Evolutionary conservation across 2,329 filamentous ascomycete genomes (phyloP), one percentile per base, ranked within the genome.

Genomic region (Epichloe glyceriae): DNA sequence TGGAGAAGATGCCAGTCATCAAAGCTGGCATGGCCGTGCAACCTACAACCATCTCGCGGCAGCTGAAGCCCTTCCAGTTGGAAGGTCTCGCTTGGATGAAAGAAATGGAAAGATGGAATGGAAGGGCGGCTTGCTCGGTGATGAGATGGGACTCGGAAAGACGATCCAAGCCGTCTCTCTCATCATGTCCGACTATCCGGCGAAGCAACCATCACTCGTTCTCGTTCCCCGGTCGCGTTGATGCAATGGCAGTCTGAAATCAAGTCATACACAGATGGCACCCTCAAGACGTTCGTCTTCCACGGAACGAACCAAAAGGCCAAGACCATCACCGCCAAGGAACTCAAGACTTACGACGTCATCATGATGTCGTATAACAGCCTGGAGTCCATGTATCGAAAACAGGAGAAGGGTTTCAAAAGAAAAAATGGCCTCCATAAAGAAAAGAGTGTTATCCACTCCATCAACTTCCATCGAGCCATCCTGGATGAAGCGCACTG

Each of bases 141-240:
- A 98, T 59, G 93, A 98, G 68, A 98, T 98, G 93, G 93, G 93
- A 6, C 86, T 98, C 70, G 93, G 93, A 47, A 98, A 98, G 72
- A 98, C 93, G 0, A 97, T 98, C 47, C 93, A 98, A 67, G 91
- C 93, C 2, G 93, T 98, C 17, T 96, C 91, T 3, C 77, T 98
- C 43, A 89, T 98, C 67, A 97, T 97, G 93, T 96, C 91, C 1
- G 90, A 97, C 64, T 96, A 87, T 60, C 91, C 90, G 3, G 86
- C 83, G 20, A 85, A 85, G 58, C 71, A 84, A 50, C 91, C 93
- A 1, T 86, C 88, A 0, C 74, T 97, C 4, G 90, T 97, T 1
- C 76, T 96, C 35, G 89, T 95, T 0, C 91, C 91, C 91, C 91
- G 0, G 91, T 96, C 40, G 91, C 91, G 40, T 70, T 97, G 47